Percentiles rank a stretch among this genome's conserved stretches.
These are phyloP conservation scores for Punica granatum DNA, from an alignment of 345 rosid species.

Conservation along the genomic window DNA sequence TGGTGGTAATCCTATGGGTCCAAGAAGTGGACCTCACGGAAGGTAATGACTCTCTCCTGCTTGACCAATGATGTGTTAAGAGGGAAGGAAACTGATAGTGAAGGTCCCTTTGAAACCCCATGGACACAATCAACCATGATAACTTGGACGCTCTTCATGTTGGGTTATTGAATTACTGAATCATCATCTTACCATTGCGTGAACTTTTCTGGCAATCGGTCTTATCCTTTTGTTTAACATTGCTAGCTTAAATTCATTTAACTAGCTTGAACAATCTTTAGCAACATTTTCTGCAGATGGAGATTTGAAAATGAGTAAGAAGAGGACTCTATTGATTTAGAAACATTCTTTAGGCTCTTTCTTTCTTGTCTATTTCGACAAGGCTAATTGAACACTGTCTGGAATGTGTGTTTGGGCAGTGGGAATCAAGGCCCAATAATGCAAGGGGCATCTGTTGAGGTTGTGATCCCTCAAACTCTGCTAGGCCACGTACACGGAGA, in stretches of 20 bases:
- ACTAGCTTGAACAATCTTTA: background rate
- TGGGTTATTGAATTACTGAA: background rate
- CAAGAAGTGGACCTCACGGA: constrained; percentile 45
- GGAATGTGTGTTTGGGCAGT: constrained; percentile 18
- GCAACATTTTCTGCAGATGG: background rate
- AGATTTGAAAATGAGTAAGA: background rate
- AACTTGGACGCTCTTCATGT: background rate
- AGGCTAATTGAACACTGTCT: background rate
- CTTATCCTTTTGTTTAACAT: background rate
- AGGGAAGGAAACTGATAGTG: background rate
- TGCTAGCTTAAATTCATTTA: background rate
- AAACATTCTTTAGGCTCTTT: background rate
- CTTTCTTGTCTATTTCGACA: background rate
- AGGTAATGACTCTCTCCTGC: constrained; percentile 27
- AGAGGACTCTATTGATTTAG: background rate
- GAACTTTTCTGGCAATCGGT: background rate
- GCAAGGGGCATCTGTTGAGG: constrained; percentile 43
- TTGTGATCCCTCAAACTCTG: constrained; percentile 52
- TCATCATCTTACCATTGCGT: background rate
- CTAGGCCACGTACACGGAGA: constrained; percentile 66
- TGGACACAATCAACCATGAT: background rate
- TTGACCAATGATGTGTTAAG: background rate
- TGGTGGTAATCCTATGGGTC: constrained; percentile 33
- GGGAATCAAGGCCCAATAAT: constrained; percentile 34
- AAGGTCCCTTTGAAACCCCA: background rate